phyloP scores from a whole-genome alignment of 1,139 yeast genomes.

The Saccharomyces hybrid region DNA sequence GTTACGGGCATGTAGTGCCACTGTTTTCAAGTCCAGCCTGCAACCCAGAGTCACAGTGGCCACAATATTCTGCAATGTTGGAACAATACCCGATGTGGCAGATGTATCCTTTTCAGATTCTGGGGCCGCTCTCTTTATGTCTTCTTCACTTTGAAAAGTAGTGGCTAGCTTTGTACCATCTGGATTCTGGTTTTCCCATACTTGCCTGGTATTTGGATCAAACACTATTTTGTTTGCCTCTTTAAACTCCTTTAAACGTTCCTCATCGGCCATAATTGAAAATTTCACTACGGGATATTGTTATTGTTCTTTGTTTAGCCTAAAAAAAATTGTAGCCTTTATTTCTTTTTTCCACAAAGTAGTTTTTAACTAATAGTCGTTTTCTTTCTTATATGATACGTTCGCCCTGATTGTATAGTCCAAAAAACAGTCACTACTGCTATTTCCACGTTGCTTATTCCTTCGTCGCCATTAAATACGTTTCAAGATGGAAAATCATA shows the following conservation, averaged over 20 bases:
- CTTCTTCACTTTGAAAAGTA: conserved; percentile 3
- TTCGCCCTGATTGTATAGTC: neutral
- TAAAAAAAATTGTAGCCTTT: neutral
- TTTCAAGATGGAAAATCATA: neutral
- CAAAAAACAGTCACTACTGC: conserved; percentile 1
- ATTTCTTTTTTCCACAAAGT: neutral
- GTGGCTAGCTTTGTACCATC: conserved; percentile 7
- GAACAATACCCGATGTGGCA: conserved; percentile 87
- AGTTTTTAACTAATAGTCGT: neutral
- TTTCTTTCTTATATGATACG: neutral
- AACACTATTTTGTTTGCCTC: conserved; percentile 31
- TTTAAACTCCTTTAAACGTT: conserved; percentile 29
- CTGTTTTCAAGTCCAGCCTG: conserved; percentile 88
- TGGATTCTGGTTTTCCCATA: conserved; percentile 30
- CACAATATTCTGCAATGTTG: conserved; percentile 92
- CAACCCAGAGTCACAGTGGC: conserved; percentile 97
- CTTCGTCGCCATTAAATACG: neutral
- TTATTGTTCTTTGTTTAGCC: neutral
- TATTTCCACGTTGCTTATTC: neutral
- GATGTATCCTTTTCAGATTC: conserved; percentile 40
- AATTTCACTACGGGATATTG: neutral
- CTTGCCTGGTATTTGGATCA: conserved; percentile 32
- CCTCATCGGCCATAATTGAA: conserved; percentile 26
- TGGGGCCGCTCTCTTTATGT: conserved; percentile 6
- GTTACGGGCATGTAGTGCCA: conserved; percentile 97